phyloP scores from a whole-genome alignment of 768 basidiomycete genomes.

The Russula olivacea region DNA sequence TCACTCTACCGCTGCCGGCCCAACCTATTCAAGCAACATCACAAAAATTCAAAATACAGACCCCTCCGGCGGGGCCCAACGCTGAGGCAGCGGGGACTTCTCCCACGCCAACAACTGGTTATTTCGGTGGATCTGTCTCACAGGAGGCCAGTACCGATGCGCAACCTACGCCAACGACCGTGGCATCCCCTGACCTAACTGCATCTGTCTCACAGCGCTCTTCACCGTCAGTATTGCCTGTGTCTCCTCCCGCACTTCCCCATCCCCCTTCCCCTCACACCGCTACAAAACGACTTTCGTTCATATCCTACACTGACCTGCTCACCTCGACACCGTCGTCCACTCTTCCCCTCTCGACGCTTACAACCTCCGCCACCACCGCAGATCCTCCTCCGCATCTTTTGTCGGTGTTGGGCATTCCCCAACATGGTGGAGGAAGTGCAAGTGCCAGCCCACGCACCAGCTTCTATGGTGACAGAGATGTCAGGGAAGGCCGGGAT shows the following conservation, averaged over 20 bases:
- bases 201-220: constrained; percentile 22
- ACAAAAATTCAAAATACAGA: constrained; percentile 10
- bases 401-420: constrained; percentile 48
- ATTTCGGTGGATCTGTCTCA: constrained; percentile 31
- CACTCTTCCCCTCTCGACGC: constrained; percentile 62
- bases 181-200: constrained; percentile 26
- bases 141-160: constrained; percentile 10
- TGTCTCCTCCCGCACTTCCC: constrained; percentile 31
- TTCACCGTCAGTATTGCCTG: constrained; percentile 25
- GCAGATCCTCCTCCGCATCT: constrained; percentile 71
- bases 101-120: constrained; percentile 33
- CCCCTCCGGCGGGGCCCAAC: constrained; percentile 6
- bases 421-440: constrained; percentile 31
- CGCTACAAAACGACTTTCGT: constrained; percentile 69
- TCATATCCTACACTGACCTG: constrained; percentile 84
- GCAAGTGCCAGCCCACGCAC: constrained; percentile 26
- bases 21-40: not conserved
- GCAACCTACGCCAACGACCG: constrained; percentile 28
- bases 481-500: constrained; percentile 22
- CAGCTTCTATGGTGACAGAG: constrained; percentile 24
- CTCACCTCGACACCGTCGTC: constrained; percentile 70
- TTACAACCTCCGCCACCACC: constrained; percentile 56
- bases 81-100: not conserved
- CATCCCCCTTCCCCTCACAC: constrained; percentile 43
- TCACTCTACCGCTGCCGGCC: constrained; percentile 21